Base-by-base conservation (phyloP, 495 filamentous ascomycete genomes). In the Penicillium bovifimosum region DNA sequence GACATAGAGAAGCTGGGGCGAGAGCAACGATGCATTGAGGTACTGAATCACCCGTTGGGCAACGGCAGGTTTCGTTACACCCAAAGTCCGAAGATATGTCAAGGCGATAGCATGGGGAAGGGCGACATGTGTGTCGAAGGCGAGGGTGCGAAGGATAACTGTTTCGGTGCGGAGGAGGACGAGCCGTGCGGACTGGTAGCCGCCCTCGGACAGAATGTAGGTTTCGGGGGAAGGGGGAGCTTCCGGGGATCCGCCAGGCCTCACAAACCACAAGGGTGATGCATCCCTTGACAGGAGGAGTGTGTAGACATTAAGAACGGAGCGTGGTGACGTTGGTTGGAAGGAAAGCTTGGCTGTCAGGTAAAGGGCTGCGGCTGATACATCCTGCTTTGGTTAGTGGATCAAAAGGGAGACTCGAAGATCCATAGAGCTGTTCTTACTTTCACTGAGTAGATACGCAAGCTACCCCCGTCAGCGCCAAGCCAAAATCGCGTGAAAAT, bases 1-100 rank as follows among this genome's bases (percentile, higher is more conserved):
- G 9, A 96, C 71, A 62, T 95, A 97, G 33, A 97, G 71, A 53
- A 93, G 73, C 66, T 96, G 91, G 18, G 92, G 93, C 18, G 86
- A 92, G 4, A 96, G 68, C 18, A 98, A 74, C 1, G 86, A 81
- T 0, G 86, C 81, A 62, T 95, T 97, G 1, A 98, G 80, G 57
- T 96, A 83, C 40, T 80, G 82, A 32, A 96, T 72, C 2, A 82
- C 79, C 18, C 83, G 76, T 42, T 71, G 72, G 6, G 86, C 81
- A 2, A 96, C 73, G 8, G 59, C 65, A 8, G 66, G 61, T 7
- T 67, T 72, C 17, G 66, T 56, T 16, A 62, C 87, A 34, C 86
- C 87, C 9, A 98, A 79, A 3, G 93, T 84, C 68, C 97, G 92
- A 0, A 96, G 79, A 70, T 97, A 98, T 5, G 91, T 97, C 46